Percentiles rank a stretch among this genome's conserved stretches.
Conservation (phyloP, 768 basidiomycete genomes). For the Panaeolus cyanescens region DNA sequence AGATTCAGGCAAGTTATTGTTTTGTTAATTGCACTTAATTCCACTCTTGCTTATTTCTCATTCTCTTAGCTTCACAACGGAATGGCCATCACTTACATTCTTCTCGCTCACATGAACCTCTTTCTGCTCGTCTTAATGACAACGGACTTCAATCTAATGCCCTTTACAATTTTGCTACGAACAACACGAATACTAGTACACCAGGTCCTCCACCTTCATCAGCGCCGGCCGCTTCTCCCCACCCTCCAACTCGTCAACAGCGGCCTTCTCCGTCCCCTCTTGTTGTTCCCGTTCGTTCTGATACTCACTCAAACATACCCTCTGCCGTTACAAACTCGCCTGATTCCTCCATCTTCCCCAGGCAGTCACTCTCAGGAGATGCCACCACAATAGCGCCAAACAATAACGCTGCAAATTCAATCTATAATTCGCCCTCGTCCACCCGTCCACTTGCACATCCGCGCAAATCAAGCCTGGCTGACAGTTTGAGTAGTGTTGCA, state of each 20-base stretch:
- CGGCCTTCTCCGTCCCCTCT: conserved; percentile 41
- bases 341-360: conserved; percentile 30
- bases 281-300: conserved; percentile 38
- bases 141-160: conserved; percentile 23
- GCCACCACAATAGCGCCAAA: conserved; percentile 13
- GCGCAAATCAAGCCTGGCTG: conserved; percentile 39
- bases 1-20: conserved; percentile 34
- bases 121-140: conserved; percentile 26
- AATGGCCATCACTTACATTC: conserved; percentile 30
- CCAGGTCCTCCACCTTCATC: conserved; percentile 21
- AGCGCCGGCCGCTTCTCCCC: conserved; percentile 21
- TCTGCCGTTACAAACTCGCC: conserved; percentile 31
- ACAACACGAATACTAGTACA: conserved; percentile 17
- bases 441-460: conserved; percentile 23
- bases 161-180: conserved; percentile 9
- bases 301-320: conserved; percentile 32
- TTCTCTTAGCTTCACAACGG: conserved; percentile 28
- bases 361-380: conserved; percentile 14
- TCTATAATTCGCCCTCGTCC: conserved; percentile 11
- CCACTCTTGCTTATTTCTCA: conserved; percentile 10
- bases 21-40: conserved; percentile 2
- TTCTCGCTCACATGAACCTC: conserved; percentile 45
- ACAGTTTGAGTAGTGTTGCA: conserved; percentile 32
- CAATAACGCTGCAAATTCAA: conserved; percentile 17
- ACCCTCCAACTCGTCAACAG: conserved; percentile 24